Conservation (phyloP, 768 basidiomycete genomes). For the Kwoniella newhampshirensis region DNA sequence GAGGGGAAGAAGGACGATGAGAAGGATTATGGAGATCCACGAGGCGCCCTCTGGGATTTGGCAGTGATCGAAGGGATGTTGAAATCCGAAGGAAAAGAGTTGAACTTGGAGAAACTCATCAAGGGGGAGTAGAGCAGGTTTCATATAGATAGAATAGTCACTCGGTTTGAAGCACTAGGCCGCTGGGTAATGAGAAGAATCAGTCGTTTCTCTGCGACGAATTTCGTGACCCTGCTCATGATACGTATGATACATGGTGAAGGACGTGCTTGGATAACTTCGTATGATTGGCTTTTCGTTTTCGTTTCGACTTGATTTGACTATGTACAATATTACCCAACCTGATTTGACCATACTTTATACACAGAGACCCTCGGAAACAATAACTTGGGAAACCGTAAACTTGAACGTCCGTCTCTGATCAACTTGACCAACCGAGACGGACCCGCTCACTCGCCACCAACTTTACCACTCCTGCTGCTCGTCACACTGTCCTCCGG, state of each 20-base stretch:
- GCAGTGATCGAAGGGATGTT: slow-evolving; percentile 76
- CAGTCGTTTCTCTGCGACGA: no score
- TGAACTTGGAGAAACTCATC: slow-evolving; percentile 59
- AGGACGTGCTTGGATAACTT: background rate
- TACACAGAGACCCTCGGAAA: background rate
- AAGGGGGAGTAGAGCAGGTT: slow-evolving; percentile 16
- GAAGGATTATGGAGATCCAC: slow-evolving; percentile 63
- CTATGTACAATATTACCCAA: background rate
- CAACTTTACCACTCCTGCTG: slow-evolving; percentile 23
- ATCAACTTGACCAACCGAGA: no score
- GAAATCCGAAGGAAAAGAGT: slow-evolving; percentile 63
- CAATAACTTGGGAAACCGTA: background rate
- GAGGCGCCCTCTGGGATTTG: slow-evolving; percentile 68
- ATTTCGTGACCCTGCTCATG: no score
- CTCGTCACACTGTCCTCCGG: slow-evolving; percentile 12
- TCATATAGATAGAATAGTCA: no score
- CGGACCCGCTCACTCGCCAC: slow-evolving; percentile 11
- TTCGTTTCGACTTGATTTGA: background rate
- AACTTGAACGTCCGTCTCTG: background rate
- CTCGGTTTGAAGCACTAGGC: no score
- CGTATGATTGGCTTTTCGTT: background rate
- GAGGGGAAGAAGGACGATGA: slow-evolving; percentile 56
- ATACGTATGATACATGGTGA: no score
- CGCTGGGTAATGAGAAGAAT: no score
- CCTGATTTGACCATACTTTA: background rate